Evolutionary conservation across 179 eudicot species (phyloP), one percentile per base, ranked within the genome.

Genomic region (Nepenthes alata): DNA sequence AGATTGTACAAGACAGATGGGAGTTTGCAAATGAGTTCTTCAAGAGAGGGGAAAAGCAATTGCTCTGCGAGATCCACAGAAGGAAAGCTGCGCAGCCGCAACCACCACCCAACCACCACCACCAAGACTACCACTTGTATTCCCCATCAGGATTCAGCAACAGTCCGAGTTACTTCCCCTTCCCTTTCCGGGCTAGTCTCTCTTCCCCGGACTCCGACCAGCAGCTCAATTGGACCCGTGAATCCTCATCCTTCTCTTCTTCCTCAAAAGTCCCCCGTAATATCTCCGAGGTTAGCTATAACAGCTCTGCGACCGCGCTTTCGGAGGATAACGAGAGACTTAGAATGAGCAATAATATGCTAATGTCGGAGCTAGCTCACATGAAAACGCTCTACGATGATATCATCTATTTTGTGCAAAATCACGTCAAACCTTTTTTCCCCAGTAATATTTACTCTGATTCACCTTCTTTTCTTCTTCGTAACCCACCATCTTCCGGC

Each of bases 1-100:
- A 89, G 77, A 83, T 81, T 10, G 96, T 89, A 6, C 85, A 91
- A 34, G 96, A 88, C 67, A 71, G 94, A 64, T 88, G 96, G 96
- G 96, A 88, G 68, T 88, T 88, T 35, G 94, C 90, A 0, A 88
- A 88, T 47, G 90, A 88, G 67, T 86, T 57, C 68, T 88, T 88
- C 85, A 83, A 80, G 56, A 82, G 74, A 69, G 96, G 96, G 1
- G 83, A 88, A 16, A 86, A 86, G 65, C 90, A 82, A 60, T 66
- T 88, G 37, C 77, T 88, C 0, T 82, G 94, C 50, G 96, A 88
- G 74, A 88, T 88, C 73, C 94, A 88, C 73, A 68, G 94, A 3
- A 66, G 94, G 14, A 86, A 86, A 63, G 83, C 94, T 7, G 65
- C 84, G 25, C 86, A 83, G 53, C 78, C 64, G 57, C 76, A 25